Conservation (phyloP, 441 rosid genomes). For the Jatropha multifida region DNA sequence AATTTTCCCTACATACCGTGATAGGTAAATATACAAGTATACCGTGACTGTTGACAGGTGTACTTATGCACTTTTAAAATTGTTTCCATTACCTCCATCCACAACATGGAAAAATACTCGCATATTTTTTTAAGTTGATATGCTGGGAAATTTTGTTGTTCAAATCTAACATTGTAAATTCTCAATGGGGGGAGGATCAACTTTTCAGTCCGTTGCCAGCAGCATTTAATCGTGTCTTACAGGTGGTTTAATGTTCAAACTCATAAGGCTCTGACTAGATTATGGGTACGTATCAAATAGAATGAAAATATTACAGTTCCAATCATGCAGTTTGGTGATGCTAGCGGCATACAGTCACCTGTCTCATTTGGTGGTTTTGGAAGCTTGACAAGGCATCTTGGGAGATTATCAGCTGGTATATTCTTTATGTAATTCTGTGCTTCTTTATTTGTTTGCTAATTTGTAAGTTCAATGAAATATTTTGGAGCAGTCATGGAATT, state of each 20-base stretch:
- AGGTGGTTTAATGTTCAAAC: constrained; percentile 47
- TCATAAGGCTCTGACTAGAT: constrained; percentile 15
- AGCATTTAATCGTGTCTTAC: constrained; percentile 84
- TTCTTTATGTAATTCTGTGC: not conserved
- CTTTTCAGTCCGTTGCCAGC: constrained; percentile 85
- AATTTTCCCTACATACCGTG: constrained; percentile 82
- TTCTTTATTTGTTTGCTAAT: not conserved
- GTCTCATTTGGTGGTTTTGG: constrained; percentile 99
- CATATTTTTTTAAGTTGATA: constrained; percentile 14
- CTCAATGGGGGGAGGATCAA: constrained; percentile 37
- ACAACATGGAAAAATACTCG: constrained; percentile 1
- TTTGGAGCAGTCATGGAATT: not conserved
- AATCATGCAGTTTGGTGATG: constrained; percentile 88
- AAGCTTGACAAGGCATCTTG: constrained; percentile 94
- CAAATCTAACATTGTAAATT: constrained; percentile 41
- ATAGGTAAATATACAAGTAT: constrained; percentile 49
- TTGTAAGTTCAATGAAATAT: not conserved
- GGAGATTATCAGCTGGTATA: constrained; percentile 80
- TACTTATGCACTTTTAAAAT: constrained; percentile 9
- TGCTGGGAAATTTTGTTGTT: constrained; percentile 19
- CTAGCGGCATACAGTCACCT: constrained; percentile 97
- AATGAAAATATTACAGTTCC: constrained; percentile 25
- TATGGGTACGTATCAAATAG: constrained; percentile 10
- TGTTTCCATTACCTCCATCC: not conserved
- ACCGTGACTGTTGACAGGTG: constrained; percentile 9